Base-by-base conservation (phyloP, 352 stramenopile genomes). In the Elongisporangium senticosum region DNA sequence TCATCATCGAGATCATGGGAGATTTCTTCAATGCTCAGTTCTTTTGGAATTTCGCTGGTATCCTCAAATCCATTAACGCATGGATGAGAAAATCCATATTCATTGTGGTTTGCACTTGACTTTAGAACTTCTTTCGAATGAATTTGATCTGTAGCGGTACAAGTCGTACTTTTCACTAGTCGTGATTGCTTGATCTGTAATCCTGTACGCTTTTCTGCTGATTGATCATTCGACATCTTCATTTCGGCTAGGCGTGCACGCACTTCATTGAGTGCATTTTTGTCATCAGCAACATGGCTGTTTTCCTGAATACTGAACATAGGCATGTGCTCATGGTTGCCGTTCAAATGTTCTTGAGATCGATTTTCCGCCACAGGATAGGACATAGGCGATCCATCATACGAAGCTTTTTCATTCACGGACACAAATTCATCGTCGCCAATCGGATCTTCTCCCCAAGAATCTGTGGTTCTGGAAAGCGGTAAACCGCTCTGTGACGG, bases 381-480 rank as follows among this genome's bases (percentile, higher is more conserved):
- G 1, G 26, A 37, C 8, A 11, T 11, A 43, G 33, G 33, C 4
- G 33, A 43, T 17, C 33, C 33, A 43, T 43, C 33, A 43, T 17
- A 17, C 13, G 33, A 17, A 43, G 33, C 10, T 4, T 43, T 69
- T 21, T 77, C 63, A 55, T 65, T 53, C 19, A 67, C 59, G 17
- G 66, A 62, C 55, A 66, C 51, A 14, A 68, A 81, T 0, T 61
- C 55, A 37, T 81, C 49, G 10, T 22, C 49, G 13, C 20, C 19
- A 22, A 53, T 53, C 13, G 20, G 20, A 10, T 68, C 76, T 21
- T 86, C 76, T 26, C 70, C 76, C 76, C 76, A 86, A 62, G 74
- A 84, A 50, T 86, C 76, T 3, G 76, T 86, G 15, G 76, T 86
- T 54, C 76, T 61, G 23, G 76, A 86, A 49, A 86, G 63, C 11